phyloP scores from a whole-genome alignment of 106 monocot genomes.

The Hemerocallis citrina region DNA sequence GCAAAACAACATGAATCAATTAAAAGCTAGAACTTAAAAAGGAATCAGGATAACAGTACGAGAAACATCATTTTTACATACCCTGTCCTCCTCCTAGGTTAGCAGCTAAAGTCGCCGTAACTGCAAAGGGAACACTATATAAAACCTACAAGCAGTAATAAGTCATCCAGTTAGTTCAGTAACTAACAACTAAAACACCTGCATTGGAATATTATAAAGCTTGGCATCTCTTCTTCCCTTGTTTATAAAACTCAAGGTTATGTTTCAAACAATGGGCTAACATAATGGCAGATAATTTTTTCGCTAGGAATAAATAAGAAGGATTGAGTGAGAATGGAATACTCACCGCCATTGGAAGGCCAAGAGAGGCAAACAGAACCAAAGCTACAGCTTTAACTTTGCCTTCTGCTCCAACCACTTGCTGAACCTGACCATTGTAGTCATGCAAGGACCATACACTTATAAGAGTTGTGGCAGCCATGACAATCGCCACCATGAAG shows the following conservation, averaged over 20 bases:
- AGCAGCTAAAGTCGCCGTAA: conserved; percentile 32
- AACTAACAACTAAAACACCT: not conserved
- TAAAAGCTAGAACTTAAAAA: not conserved
- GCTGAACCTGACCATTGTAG: not conserved
- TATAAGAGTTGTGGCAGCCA: conserved; percentile 29
- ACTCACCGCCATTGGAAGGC: conserved; percentile 68
- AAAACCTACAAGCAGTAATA: conserved; percentile 28
- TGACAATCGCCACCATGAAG: conserved; percentile 36
- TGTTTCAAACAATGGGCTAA: not conserved
- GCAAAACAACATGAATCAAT: not conserved
- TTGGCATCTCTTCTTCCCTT: no score
- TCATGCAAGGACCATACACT: conserved; percentile 2
- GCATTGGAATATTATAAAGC: no score
- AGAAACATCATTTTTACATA: no score
- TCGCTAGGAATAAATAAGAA: not conserved
- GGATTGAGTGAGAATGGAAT: not conserved
- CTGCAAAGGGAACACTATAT: conserved; percentile 46
- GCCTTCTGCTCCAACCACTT: not conserved
- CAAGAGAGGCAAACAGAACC: conserved; percentile 32
- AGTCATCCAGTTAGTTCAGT: not conserved
- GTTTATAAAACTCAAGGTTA: no score
- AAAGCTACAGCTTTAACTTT: conserved; percentile 26
- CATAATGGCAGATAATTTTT: not conserved
- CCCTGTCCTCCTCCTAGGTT: conserved; percentile 43
- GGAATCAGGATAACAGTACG: no score